phyloP scores from a whole-genome alignment of 2,329 filamentous ascomycete species.

The Beauveria scarabaeidicola region DNA sequence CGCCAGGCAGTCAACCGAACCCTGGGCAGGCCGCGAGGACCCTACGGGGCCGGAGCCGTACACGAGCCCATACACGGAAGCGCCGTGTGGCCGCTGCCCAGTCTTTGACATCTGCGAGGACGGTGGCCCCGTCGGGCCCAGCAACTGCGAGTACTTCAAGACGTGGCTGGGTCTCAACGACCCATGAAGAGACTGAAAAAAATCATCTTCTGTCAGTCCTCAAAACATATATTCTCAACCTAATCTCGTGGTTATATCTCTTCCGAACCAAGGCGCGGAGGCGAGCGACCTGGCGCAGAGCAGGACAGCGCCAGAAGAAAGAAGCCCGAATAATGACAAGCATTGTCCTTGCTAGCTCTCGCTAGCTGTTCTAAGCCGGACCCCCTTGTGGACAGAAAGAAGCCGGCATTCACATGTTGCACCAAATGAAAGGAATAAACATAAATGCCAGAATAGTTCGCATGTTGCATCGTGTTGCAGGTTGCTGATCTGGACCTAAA shows the following conservation, averaged over 20 bases:
- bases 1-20: constrained; percentile 34
- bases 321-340: background rate
- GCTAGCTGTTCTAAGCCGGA: background rate
- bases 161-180: constrained; percentile 60
- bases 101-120: constrained; percentile 90
- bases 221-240: background rate
- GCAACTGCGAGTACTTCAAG: constrained; percentile 85
- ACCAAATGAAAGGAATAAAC: background rate
- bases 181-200: background rate
- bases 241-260: background rate
- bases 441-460: background rate
- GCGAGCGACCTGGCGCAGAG: background rate
- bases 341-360: background rate
- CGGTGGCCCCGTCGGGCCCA: constrained; percentile 80
- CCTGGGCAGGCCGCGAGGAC: constrained; percentile 32
- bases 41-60: constrained; percentile 33
- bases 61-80: constrained; percentile 73
- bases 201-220: background rate
- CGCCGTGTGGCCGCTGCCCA: constrained; percentile 84
- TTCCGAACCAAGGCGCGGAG: background rate
- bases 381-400: background rate
- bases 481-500: background rate
- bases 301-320: background rate
- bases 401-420: background rate
- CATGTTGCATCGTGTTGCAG: background rate